A percentile compares a stretch with the other conserved stretches of the same genome.
phyloP scores from a whole-genome alignment of 2,329 filamentous ascomycete species.

The Balansia obtecta region DNA sequence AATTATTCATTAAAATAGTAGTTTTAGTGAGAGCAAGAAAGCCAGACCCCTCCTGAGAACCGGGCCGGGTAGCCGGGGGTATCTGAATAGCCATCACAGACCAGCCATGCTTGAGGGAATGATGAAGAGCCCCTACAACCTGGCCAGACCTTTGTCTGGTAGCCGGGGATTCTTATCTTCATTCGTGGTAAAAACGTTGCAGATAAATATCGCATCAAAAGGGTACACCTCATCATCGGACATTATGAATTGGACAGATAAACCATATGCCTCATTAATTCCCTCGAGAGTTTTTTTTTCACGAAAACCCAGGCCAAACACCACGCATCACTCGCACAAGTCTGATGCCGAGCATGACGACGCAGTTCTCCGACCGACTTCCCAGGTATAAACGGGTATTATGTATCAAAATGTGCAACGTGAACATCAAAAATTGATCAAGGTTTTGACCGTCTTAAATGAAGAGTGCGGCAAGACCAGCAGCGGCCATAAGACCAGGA shows the following conservation, averaged over 20 bases:
- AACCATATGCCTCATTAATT: conserved; percentile 22
- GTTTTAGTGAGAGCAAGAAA: conserved; percentile 19
- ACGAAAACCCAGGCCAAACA: conserved; percentile 16
- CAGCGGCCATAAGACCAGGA: conserved; percentile 35
- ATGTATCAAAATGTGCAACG: conserved; percentile 29
- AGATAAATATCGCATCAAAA: conserved; percentile 11
- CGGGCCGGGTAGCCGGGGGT: conserved; percentile 13
- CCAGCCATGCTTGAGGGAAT: background rate
- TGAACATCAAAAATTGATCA: conserved; percentile 13
- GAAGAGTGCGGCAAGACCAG: conserved; percentile 35
- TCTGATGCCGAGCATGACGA: conserved; percentile 12
- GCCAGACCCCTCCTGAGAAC: conserved; percentile 12
- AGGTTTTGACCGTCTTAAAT: conserved; percentile 25
- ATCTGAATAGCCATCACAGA: conserved; percentile 10
- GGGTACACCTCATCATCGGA: conserved; percentile 17
- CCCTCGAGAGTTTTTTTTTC: conserved; percentile 13
- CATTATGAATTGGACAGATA: conserved; percentile 23
- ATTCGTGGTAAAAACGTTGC: conserved; percentile 5
- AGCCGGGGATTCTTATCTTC: background rate
- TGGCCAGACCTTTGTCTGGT: background rate
- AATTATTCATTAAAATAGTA: conserved; percentile 17
- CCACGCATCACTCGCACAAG: conserved; percentile 14
- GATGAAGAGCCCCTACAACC: too few species aligned
- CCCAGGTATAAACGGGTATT: conserved; percentile 26
- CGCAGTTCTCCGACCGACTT: conserved; percentile 11